A percentile compares a stretch with the other conserved stretches of the same genome.
These are phyloP conservation scores for Hypocrella siamensis DNA, from an alignment of 2,329 filamentous ascomycete genomes.

Conservation along the genomic window DNA sequence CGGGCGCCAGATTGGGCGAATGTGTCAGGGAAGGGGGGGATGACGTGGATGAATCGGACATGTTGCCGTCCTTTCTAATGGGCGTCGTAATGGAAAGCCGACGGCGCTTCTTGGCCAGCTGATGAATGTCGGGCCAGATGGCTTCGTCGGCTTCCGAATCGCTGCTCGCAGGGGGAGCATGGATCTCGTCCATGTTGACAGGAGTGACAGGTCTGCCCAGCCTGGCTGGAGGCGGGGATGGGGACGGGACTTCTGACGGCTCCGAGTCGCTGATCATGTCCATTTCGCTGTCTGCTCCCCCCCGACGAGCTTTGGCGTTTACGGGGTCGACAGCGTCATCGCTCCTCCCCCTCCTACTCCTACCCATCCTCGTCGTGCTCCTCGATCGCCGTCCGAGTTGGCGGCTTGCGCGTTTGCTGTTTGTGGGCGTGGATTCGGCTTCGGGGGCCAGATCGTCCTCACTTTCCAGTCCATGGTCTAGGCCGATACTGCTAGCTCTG, in stretches of 20 bases:
- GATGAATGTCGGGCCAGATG: conserved; percentile 36
- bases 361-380: conserved; percentile 7
- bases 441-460: conserved; percentile 42
- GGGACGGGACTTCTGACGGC: conserved; percentile 21
- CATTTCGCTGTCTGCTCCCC: conserved; percentile 9
- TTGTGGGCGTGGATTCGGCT: conserved; percentile 52
- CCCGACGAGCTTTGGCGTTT: conserved; percentile 18
- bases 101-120: conserved; percentile 30
- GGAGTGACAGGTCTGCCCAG: conserved; percentile 24
- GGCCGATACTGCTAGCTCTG: conserved; percentile 11
- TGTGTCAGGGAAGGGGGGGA: conserved; percentile 52
- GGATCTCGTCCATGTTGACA: conserved; percentile 29
- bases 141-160: conserved; percentile 27
- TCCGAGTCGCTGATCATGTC: conserved; percentile 20
- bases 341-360: conserved; percentile 41
- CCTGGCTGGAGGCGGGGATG: conserved; percentile 13
- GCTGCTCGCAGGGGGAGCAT: conserved; percentile 41
- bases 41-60: conserved; percentile 43
- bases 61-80: conserved; percentile 18
- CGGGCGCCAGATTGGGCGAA: conserved; percentile 38
- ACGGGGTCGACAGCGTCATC: conserved; percentile 22
- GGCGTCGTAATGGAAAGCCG: conserved; percentile 21
- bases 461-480: conserved; percentile 20
- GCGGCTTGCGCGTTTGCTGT: conserved; percentile 24
- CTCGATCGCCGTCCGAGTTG: conserved; percentile 18